Evolutionary conservation across 106 monocot species (phyloP).

Genomic region (Dactylorhiza incarnata): DNA sequence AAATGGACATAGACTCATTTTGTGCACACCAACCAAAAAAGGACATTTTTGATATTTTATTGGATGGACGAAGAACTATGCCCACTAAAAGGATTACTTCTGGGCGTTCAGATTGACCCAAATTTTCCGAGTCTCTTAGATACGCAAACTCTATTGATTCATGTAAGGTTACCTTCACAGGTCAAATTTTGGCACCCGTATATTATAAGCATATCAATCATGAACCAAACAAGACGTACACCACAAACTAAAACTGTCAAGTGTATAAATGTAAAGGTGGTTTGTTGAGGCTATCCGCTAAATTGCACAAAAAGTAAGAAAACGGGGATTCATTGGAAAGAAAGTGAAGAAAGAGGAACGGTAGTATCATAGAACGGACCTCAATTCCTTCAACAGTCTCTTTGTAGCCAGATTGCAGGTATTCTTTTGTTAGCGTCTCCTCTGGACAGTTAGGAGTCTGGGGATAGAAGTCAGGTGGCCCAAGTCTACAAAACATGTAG

Average conservation of each 20-base stretch:
- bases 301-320: background rate
- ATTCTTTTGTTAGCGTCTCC: slow-evolving; percentile 84
- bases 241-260: background rate
- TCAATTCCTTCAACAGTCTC: slow-evolving; percentile 98
- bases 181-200: no score
- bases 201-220: background rate
- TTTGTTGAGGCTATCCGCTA: background rate
- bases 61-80: no score
- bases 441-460: slow-evolving; percentile 88
- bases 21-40: no score
- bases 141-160: no score
- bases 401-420: slow-evolving; percentile 87
- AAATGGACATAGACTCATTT: no score
- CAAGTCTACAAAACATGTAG: slow-evolving; percentile 46
- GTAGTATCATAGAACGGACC: slow-evolving; percentile 33
- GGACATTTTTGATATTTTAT: no score
- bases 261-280: background rate
- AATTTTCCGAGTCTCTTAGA: no score
- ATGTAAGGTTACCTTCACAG: no score
- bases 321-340: background rate
- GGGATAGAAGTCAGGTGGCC: slow-evolving; percentile 89
- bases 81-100: no score
- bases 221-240: background rate
- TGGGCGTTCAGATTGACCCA: no score
- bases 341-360: background rate